These are phyloP conservation scores for Fusarium foetens DNA, from an alignment of 2,329 filamentous ascomycete genomes.

Conservation along the genomic window DNA sequence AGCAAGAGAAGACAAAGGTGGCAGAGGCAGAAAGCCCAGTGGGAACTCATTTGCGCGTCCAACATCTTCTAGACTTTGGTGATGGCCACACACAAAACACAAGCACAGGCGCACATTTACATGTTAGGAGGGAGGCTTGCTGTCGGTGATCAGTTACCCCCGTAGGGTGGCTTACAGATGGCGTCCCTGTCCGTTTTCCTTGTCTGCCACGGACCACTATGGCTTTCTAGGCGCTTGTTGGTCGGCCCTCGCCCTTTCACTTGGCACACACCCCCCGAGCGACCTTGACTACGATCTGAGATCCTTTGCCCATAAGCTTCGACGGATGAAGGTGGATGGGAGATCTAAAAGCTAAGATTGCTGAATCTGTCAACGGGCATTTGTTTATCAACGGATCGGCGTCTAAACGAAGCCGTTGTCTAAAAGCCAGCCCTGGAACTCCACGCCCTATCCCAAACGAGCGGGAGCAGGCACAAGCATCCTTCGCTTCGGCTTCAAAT, in stretches of 20 bases:
- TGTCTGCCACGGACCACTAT: conserved; percentile 35
- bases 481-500: conserved; percentile 42
- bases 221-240: conserved; percentile 28
- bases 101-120: conserved; percentile 40
- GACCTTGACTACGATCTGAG: conserved; percentile 24
- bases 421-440: conserved; percentile 34
- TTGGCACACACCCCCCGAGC: conserved; percentile 35
- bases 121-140: conserved; percentile 35
- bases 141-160: conserved; percentile 24
- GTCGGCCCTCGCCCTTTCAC: conserved; percentile 10
- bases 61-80: conserved; percentile 21
- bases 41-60: conserved; percentile 33
- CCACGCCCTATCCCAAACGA: conserved; percentile 38
- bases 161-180: conserved; percentile 29
- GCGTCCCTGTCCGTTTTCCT: conserved; percentile 29
- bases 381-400: conserved; percentile 40
- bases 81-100: conserved; percentile 32
- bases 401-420: conserved; percentile 33
- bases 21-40: conserved; percentile 8
- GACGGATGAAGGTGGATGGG: conserved; percentile 26
- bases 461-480: conserved; percentile 39
- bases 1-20: conserved; percentile 22
- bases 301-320: conserved; percentile 32
- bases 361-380: conserved; percentile 35
- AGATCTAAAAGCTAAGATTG: conserved; percentile 32